Evolutionary conservation across 2,329 filamentous ascomycete genomes (phyloP).

Genomic region (Ophiostoma australiae): DNA sequence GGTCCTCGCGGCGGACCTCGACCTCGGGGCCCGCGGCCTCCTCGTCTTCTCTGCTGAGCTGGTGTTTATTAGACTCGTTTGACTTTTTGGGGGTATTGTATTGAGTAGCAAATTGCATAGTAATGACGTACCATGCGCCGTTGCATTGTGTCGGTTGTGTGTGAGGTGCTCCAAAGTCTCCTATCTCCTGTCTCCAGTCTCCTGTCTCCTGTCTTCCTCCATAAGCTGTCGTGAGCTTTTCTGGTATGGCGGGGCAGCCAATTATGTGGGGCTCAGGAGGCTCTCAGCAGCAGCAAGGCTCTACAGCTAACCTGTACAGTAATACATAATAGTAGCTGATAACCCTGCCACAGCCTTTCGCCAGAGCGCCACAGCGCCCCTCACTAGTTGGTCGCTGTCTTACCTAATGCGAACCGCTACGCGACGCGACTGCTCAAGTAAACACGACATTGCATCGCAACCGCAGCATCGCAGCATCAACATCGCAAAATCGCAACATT

Average conservation of each 20-base stretch:
- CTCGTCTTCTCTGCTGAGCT: conserved; percentile 95
- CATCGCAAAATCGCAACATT: neutral
- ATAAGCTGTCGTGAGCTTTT: neutral
- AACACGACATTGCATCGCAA: neutral
- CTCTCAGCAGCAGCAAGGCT: neutral
- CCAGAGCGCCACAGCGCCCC: conserved; percentile 17
- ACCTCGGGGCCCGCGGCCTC: conserved; percentile 72
- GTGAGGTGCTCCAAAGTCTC: neutral
- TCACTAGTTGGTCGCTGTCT: conserved; percentile 7
- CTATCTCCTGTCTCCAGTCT: neutral
- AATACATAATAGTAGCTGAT: neutral
- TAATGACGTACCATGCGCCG: conserved; percentile 53
- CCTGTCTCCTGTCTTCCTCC: neutral
- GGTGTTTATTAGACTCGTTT: conserved; percentile 18
- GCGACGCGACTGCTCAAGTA: conserved; percentile 7
- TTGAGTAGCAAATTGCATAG: too few relatives aligned
- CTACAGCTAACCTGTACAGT: neutral
- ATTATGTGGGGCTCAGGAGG: neutral
- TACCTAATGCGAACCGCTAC: conserved; percentile 16
- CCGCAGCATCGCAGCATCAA: neutral
- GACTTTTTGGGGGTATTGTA: too few relatives aligned
- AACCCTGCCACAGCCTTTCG: conserved; percentile 1
- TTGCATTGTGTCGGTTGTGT: conserved; percentile 39
- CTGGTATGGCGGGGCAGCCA: neutral
- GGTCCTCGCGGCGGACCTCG: conserved; percentile 91